These are phyloP conservation scores for Cerrena zonata DNA, from an alignment of 1,284 basidiomycete genomes.

Conservation along the genomic window DNA sequence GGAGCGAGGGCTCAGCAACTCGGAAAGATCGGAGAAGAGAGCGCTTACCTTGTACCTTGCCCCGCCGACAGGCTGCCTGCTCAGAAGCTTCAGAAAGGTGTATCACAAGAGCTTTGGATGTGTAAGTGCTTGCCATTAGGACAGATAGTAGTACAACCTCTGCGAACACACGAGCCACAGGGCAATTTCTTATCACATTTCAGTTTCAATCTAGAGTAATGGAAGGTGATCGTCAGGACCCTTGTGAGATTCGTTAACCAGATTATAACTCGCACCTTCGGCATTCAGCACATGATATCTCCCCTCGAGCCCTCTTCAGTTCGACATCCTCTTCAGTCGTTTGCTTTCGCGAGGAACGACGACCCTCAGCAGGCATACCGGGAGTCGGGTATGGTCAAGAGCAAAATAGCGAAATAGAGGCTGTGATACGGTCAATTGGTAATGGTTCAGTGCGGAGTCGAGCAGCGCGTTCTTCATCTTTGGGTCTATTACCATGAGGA, in stretches of 20 bases:
- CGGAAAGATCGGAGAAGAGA: not conserved
- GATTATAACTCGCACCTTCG: slow-evolving; percentile 44
- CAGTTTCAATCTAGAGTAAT: slow-evolving; percentile 51
- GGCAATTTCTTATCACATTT: slow-evolving; percentile 75
- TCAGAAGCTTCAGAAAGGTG: slow-evolving; percentile 1
- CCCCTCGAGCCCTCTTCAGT: slow-evolving; percentile 62
- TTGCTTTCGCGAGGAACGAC: slow-evolving; percentile 22
- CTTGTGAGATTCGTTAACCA: not conserved
- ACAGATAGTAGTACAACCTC: slow-evolving; percentile 71
- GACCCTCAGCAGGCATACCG: slow-evolving; percentile 25
- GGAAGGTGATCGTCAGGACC: slow-evolving; percentile 1
- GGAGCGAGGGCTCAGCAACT: slow-evolving; percentile 6
- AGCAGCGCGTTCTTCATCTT: not conserved
- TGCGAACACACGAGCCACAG: slow-evolving; percentile 67
- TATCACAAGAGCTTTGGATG: not conserved
- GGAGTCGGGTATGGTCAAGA: not conserved
- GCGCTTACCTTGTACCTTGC: slow-evolving; percentile 26
- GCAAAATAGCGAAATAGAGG: not conserved
- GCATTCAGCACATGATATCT: slow-evolving; percentile 69
- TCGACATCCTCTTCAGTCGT: slow-evolving; percentile 36
- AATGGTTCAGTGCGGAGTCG: not conserved
- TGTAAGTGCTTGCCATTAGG: slow-evolving; percentile 47
- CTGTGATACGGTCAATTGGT: not conserved
- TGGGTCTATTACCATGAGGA: not conserved
- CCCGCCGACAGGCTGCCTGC: slow-evolving; percentile 28